Evolutionary conservation across 164 flowering plant species (phyloP).

Genomic region (Berberis vulgaris): DNA sequence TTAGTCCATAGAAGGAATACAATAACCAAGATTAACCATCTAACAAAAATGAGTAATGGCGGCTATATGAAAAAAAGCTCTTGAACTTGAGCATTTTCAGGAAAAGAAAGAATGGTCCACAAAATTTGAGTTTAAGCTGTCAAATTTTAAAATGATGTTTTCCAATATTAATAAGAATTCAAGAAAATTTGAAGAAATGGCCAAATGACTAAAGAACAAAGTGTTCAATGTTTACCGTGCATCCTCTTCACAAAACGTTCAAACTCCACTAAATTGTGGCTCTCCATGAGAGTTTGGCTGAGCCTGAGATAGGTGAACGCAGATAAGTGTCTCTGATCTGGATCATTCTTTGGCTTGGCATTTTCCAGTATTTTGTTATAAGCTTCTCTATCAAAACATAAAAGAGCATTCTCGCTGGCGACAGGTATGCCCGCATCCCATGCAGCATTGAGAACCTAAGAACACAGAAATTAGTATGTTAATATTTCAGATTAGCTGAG

Average conservation of each 20-base stretch:
- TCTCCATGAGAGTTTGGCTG: slow-evolving; percentile 50
- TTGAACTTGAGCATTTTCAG: no score
- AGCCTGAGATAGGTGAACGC: slow-evolving; percentile 80
- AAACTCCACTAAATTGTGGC: slow-evolving; percentile 61
- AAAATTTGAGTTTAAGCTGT: background rate
- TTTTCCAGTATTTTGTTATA: slow-evolving; percentile 74
- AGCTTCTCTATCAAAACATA: slow-evolving; percentile 62
- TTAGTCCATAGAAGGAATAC: no score
- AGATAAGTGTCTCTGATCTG: slow-evolving; percentile 73
- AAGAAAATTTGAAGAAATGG: background rate
- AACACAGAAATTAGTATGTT: background rate
- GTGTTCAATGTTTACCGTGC: slow-evolving; percentile 54
- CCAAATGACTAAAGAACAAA: background rate
- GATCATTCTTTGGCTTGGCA: slow-evolving; percentile 76
- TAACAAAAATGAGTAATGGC: no score
- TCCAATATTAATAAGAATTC: background rate
- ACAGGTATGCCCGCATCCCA: slow-evolving; percentile 72
- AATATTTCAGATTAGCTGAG: background rate
- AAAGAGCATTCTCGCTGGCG: slow-evolving; percentile 70
- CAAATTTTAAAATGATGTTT: no score
- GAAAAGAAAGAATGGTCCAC: background rate
- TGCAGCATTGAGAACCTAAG: slow-evolving; percentile 84
- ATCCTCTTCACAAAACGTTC: slow-evolving; percentile 77
- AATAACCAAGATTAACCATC: no score
- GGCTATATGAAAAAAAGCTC: no score